These are phyloP conservation scores for Hibiscus tridactylites DNA, from an alignment of 345 rosid genomes.

Conservation along the genomic window DNA sequence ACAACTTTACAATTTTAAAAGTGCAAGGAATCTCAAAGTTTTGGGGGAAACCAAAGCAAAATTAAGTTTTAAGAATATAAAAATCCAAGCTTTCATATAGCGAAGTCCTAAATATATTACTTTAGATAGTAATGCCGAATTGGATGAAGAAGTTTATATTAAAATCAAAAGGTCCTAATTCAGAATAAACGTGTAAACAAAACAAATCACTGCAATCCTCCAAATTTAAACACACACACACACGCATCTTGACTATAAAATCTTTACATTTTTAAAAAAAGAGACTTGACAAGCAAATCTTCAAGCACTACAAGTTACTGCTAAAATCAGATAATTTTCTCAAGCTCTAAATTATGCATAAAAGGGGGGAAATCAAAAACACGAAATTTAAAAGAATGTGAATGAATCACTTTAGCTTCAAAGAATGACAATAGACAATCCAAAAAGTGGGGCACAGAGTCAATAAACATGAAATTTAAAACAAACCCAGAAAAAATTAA, in stretches of 20 bases:
- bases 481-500: not conserved
- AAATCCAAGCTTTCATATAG: not conserved
- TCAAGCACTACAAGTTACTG: not conserved
- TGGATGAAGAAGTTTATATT: not conserved
- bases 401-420: not conserved
- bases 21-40: not conserved
- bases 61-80: not conserved
- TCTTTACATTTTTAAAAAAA: not conserved
- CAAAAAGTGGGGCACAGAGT: not conserved
- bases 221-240: not conserved
- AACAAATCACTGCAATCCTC: not conserved
- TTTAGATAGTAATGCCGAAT: not conserved
- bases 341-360: not conserved
- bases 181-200: not conserved
- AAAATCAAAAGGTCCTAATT: not conserved
- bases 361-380: not conserved
- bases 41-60: too few relatives aligned
- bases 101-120: not conserved
- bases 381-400: not conserved
- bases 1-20: slow-evolving; percentile 1
- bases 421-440: not conserved
- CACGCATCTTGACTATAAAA: not conserved
- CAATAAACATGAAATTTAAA: not conserved
- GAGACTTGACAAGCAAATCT: not conserved
- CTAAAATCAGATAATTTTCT: not conserved